Base-by-base conservation (phyloP, 768 basidiomycete genomes). In the Leccinellum rugosiceps region DNA sequence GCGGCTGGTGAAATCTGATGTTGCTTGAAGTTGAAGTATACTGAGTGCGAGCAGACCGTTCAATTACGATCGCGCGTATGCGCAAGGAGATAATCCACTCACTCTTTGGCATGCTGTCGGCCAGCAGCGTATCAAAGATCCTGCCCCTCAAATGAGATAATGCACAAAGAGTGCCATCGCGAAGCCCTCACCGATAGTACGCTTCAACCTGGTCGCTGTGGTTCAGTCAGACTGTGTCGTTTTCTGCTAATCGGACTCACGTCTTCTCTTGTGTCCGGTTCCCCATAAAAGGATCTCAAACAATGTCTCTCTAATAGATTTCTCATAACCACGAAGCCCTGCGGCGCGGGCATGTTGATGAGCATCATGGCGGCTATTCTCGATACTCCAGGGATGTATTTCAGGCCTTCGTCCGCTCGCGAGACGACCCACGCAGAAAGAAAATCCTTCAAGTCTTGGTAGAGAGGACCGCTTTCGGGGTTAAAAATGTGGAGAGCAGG, bases 91-190 rank as follows among this genome's bases (percentile, higher is more conserved):
- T 11, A 25, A 30, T 25, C 31, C 32, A 62, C 84, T 68, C 65
- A 95, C 92, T 87, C 74, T 94, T 94, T 1, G 94, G 94, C 92
- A 96, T 94, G 28, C 87, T 85, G 70, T 96, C 94, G 17, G 94
- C 94, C 30, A 95, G 79, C 23, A 95, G 71, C 1, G 94, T 95
- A 68, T 95, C 94, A 61, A 96, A 96, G 66, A 95, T 94, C 65
- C 92, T 94, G 64, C 28, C 21, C 23, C 31, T 25, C 25, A 14
- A 41, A 56, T 72, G 15, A 71, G 65, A 53, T 30, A 21, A 50
- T 14, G 32, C n/a, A 38, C 21, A 41, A 35, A 31, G 6, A n/a
- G 11, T 30, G 31, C 2, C 15, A 50, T 38, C 21, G 25, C 19
- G 31, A 30, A 28, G 47, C 44, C 59, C 58, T 66, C 65, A 92